Percentiles rank a stretch among this genome's conserved stretches.
phyloP scores from a whole-genome alignment of 1,284 basidiomycete species.

The Laetiporus sulphureus region DNA sequence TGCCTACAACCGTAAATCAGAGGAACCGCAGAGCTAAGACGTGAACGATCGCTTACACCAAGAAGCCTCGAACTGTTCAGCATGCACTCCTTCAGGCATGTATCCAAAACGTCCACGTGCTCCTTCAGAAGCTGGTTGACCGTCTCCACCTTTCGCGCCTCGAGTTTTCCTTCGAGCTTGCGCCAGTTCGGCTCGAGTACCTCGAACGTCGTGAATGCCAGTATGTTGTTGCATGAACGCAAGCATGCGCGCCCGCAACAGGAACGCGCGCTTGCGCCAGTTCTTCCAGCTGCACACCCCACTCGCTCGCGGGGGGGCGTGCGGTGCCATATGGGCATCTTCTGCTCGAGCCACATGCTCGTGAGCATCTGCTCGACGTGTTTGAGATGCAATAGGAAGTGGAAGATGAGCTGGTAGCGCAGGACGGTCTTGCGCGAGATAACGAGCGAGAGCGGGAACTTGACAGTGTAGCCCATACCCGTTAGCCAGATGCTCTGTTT shows the following conservation, averaged over 20 bases:
- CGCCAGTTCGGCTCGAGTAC: conserved; percentile 94
- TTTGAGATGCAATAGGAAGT: conserved; percentile 60
- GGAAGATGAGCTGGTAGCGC: conserved; percentile 72
- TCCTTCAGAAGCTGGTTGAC: conserved; percentile 89
- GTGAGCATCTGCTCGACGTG: conserved; percentile 76
- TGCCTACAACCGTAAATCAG: conserved; percentile 48
- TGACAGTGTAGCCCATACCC: conserved; percentile 91
- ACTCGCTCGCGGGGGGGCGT: conserved; percentile 25
- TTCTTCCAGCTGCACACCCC: too few species aligned
- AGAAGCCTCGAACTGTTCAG: conserved; percentile 87
- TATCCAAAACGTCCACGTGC: conserved; percentile 93
- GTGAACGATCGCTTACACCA: conserved; percentile 43
- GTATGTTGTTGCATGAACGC: conserved; percentile 88
- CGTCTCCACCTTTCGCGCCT: conserved; percentile 70
- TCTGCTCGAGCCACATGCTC: conserved; percentile 92
- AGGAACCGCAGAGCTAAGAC: background rate
- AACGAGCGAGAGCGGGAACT: conserved; percentile 90
- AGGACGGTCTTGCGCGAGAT: conserved; percentile 92
- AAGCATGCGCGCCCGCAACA: conserved; percentile 86
- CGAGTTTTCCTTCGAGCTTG: conserved; percentile 69
- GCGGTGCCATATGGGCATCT: conserved; percentile 65
- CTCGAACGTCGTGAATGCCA: conserved; percentile 87
- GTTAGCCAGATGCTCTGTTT: too few species aligned
- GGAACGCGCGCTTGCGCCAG: conserved; percentile 82
- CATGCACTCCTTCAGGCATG: conserved; percentile 94